A percentile compares a stretch with the other conserved stretches of the same genome.
Evolutionary conservation across 257 asterid species (phyloP).

Genomic region (Scutellaria barbata): DNA sequence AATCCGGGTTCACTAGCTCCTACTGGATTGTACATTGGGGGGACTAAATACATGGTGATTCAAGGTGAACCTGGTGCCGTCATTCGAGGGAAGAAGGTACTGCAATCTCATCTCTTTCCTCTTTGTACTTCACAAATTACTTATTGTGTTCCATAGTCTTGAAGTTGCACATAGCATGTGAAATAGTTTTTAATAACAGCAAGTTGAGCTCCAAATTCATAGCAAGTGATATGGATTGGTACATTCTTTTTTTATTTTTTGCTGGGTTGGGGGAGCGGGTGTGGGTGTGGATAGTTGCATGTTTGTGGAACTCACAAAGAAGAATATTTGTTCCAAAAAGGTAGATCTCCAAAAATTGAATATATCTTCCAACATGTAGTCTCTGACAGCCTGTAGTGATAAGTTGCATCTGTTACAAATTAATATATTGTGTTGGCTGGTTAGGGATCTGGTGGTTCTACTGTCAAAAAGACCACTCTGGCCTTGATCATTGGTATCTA

Average conservation of each 20-base stretch:
- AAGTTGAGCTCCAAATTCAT: too few species aligned
- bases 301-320: background rate
- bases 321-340: slow-evolving; percentile 4
- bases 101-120: background rate
- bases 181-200: too few species aligned
- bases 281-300: background rate
- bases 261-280: background rate
- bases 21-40: slow-evolving; percentile 51
- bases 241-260: background rate
- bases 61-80: slow-evolving; percentile 70
- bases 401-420: slow-evolving; percentile 13
- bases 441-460: slow-evolving; percentile 61
- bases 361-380: slow-evolving; percentile 16
- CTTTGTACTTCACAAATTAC: background rate
- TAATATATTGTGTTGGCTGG: slow-evolving; percentile 14
- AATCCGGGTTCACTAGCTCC: slow-evolving; percentile 73
- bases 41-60: slow-evolving; percentile 63
- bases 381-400: slow-evolving; percentile 29
- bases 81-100: slow-evolving; percentile 60
- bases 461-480: slow-evolving; percentile 56
- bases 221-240: too few species aligned
- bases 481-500: slow-evolving; percentile 61
- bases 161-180: background rate
- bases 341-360: background rate
- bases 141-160: slow-evolving; percentile 38